A percentile compares a stretch with the other conserved stretches of the same genome.
Evolutionary conservation across 2,329 filamentous ascomycete genomes (phyloP).

Genomic region (Diplodia intermedia): DNA sequence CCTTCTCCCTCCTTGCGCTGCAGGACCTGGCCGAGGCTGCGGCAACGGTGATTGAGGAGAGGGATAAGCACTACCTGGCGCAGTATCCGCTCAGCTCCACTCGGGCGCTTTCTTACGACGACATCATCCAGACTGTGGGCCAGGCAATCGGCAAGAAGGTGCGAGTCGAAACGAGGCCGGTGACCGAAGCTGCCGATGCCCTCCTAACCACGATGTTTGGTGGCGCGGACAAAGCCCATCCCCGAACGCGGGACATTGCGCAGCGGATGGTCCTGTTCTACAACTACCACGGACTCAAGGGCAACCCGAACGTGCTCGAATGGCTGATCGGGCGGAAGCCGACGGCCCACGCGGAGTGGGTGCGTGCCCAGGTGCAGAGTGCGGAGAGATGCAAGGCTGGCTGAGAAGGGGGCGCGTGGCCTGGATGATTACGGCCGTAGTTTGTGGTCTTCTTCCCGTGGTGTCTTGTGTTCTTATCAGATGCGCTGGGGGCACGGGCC

Average conservation of each 20-base stretch:
- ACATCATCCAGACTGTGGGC: slow-evolving; percentile 36
- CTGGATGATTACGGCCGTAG: slow-evolving; percentile 2
- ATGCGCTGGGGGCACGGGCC: slow-evolving; percentile 20
- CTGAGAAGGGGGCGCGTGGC: neutral
- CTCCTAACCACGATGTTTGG: slow-evolving; percentile 31
- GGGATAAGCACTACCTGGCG: slow-evolving; percentile 42
- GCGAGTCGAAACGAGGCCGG: slow-evolving; percentile 35
- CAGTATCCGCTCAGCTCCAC: slow-evolving; percentile 41
- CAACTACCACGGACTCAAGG: slow-evolving; percentile 34
- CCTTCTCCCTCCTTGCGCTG: slow-evolving; percentile 40
- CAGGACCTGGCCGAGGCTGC: slow-evolving; percentile 41
- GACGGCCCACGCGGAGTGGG: slow-evolving; percentile 34
- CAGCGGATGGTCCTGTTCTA: slow-evolving; percentile 37
- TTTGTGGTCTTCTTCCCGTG: neutral
- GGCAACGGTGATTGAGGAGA: slow-evolving; percentile 37
- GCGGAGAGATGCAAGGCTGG: neutral
- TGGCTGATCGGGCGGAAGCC: slow-evolving; percentile 34
- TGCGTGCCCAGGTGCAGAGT: neutral
- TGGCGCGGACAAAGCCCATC: slow-evolving; percentile 11
- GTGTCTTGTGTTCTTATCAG: slow-evolving; percentile 3
- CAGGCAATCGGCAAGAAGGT: slow-evolving; percentile 40
- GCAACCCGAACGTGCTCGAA: slow-evolving; percentile 36
- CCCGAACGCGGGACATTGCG: slow-evolving; percentile 33
- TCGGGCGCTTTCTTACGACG: slow-evolving; percentile 34
- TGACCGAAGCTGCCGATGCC: slow-evolving; percentile 36